These are phyloP conservation scores for Meyerozyma athensensis DNA, from an alignment of 1,139 yeast genomes.

Conservation along the genomic window DNA sequence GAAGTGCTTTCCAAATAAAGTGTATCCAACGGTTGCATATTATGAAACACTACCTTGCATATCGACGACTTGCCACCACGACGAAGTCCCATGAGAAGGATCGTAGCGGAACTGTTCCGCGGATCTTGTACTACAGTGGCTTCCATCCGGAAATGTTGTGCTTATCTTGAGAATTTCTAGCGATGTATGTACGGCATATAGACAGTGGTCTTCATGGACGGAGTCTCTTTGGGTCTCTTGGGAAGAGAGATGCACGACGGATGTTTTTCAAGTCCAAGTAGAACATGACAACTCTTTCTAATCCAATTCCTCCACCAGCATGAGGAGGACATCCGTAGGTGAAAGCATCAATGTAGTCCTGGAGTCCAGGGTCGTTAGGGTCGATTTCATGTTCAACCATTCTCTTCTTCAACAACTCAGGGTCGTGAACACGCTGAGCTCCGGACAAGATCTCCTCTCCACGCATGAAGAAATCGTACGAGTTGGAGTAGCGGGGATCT, in stretches of 20 bases:
- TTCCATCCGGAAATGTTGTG: conserved; percentile 20
- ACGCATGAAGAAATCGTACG: conserved; percentile 98
- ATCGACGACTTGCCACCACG: conserved; percentile 83
- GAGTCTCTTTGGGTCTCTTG: conserved; percentile 95
- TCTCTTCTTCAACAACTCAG: conserved; percentile 74
- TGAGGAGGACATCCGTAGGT: conserved; percentile 96
- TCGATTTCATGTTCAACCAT: conserved; percentile 80
- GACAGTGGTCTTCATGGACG: conserved; percentile 50
- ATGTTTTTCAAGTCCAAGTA: conserved; percentile 93
- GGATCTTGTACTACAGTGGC: conserved; percentile 28
- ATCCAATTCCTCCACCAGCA: conserved; percentile 99
- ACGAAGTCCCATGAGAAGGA: conserved; percentile 81
- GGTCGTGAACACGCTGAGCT: conserved; percentile 98
- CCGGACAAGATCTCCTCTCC: conserved; percentile 99
- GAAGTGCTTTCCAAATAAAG: conserved; percentile 86
- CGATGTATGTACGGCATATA: conserved; percentile 1
- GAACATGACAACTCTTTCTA: conserved; percentile 98
- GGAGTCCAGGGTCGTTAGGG: conserved; percentile 74
- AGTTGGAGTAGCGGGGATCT: conserved; percentile 88
- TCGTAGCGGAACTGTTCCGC: conserved; percentile 60
- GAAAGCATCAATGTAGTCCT: conserved; percentile 90
- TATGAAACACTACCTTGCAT: conserved; percentile 91
- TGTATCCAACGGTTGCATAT: conserved; percentile 95
- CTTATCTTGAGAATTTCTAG: background rate
- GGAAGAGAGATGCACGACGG: conserved; percentile 96